Conservation (phyloP, 2,329 filamentous ascomycete species). For the Penicillium glabrum region DNA sequence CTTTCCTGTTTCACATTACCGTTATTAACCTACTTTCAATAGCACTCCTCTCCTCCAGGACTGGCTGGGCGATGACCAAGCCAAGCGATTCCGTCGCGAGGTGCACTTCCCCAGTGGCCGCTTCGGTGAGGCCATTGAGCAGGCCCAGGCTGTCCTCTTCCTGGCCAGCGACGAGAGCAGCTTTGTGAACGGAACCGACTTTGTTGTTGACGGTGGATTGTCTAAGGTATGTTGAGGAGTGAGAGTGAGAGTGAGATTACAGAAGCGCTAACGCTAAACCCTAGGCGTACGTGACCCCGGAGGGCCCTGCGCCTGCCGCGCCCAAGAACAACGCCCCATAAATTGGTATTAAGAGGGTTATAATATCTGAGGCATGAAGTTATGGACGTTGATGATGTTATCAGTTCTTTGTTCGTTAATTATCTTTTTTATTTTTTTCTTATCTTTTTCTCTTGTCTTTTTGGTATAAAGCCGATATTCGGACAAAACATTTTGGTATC, state of each 20-base stretch:
- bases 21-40: background rate
- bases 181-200: slow-evolving; percentile 72
- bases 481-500: too few relatives aligned
- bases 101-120: slow-evolving; percentile 85
- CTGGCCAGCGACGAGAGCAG: slow-evolving; percentile 17
- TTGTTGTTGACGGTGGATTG: slow-evolving; percentile 95
- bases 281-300: slow-evolving; percentile 69
- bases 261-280: slow-evolving; percentile 10
- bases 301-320: slow-evolving; percentile 55
- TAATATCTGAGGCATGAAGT: background rate
- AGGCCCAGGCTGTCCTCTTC: slow-evolving; percentile 76
- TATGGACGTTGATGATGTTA: background rate
- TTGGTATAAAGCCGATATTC: background rate
- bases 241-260: background rate
- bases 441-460: background rate
- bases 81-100: slow-evolving; percentile 79
- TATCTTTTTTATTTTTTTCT: background rate
- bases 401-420: background rate
- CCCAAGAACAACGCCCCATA: slow-evolving; percentile 50
- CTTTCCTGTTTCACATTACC: background rate
- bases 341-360: background rate
- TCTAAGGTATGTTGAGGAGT: slow-evolving; percentile 51
- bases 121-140: slow-evolving; percentile 91
- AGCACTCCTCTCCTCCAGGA: slow-evolving; percentile 86
- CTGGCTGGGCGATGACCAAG: slow-evolving; percentile 84